A percentile compares a stretch with the other conserved stretches of the same genome.
Evolutionary conservation across 2,329 filamentous ascomycete genomes (phyloP).

Genomic region (Arthroderma sp.): DNA sequence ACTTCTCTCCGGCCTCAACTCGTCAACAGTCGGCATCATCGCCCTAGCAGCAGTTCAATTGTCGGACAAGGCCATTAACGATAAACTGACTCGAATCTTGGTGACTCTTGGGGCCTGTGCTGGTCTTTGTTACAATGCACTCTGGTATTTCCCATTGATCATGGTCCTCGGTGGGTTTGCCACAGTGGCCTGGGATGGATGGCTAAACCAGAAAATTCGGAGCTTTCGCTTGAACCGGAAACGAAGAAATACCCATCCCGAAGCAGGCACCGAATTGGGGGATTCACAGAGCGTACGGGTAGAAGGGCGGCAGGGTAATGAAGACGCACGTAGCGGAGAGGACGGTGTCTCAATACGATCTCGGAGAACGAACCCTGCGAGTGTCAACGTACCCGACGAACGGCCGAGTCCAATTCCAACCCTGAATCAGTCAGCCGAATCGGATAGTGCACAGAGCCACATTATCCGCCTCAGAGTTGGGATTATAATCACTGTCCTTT

Average conservation of each 20-base stretch:
- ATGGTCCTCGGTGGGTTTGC: conserved; percentile 45
- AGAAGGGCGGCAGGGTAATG: conserved; percentile 1
- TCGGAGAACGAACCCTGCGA: neutral
- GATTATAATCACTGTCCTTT: conserved; percentile 29
- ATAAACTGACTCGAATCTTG: conserved; percentile 49
- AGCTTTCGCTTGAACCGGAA: neutral
- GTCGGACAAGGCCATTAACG: conserved; percentile 55
- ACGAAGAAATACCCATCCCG: neutral
- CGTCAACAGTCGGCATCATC: conserved; percentile 60
- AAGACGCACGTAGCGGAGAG: neutral
- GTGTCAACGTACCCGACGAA: too few relatives aligned
- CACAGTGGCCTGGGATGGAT: conserved; percentile 46
- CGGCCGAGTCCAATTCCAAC: neutral
- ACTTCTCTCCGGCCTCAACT: conserved; percentile 58
- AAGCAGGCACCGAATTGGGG: conserved; percentile 11
- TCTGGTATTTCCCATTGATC: conserved; percentile 63
- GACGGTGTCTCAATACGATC: neutral
- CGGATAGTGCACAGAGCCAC: conserved; percentile 9
- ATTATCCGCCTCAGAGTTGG: conserved; percentile 13
- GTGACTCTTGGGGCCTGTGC: conserved; percentile 53
- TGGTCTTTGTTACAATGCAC: conserved; percentile 56
- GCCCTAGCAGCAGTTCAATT: conserved; percentile 58
- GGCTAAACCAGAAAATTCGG: conserved; percentile 35
- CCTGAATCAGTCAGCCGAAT: neutral
- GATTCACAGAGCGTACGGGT: conserved; percentile 3